phyloP scores from a whole-genome alignment of 2,329 filamentous ascomycete genomes.

The Aspergillus caelatus region DNA sequence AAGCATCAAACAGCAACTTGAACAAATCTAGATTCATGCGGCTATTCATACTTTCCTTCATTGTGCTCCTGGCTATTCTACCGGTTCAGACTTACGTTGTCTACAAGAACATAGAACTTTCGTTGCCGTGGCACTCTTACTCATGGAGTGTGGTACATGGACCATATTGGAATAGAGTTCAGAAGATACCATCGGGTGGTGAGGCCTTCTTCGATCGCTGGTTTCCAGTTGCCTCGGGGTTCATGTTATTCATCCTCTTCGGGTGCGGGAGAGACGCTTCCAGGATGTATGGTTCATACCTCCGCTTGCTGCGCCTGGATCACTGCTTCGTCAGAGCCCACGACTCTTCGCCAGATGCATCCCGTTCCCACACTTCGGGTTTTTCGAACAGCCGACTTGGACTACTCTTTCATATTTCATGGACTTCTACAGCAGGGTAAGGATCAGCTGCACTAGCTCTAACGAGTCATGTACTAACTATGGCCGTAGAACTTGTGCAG shows the following conservation, averaged over 20 bases:
- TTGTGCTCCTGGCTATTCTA: conserved; percentile 59
- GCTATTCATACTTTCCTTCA: conserved; percentile 51
- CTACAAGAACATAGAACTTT: conserved; percentile 42
- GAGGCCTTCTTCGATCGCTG: conserved; percentile 58
- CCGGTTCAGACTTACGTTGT: conserved; percentile 58
- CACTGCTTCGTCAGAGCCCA: conserved; percentile 31
- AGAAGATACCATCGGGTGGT: conserved; percentile 51
- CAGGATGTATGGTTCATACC: conserved; percentile 54
- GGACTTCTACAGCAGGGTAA: conserved; percentile 22
- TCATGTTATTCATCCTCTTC: conserved; percentile 65
- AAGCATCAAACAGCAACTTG: conserved; percentile 52
- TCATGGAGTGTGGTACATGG: conserved; percentile 59
- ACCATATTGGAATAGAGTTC: conserved; percentile 52
- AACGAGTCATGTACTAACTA: conserved; percentile 4
- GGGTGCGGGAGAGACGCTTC: conserved; percentile 65
- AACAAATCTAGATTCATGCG: conserved; percentile 65
- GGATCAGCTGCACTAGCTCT: neutral
- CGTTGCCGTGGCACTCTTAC: conserved; percentile 46
- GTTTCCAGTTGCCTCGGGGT: conserved; percentile 57
- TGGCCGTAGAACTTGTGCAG: conserved; percentile 10
- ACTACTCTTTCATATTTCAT: conserved; percentile 27
- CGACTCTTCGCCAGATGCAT: conserved; percentile 18
- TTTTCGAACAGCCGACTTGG: conserved; percentile 32
- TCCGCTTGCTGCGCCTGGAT: conserved; percentile 47
- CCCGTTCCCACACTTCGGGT: conserved; percentile 19